Conservation (phyloP, 805 yeast species). For the Candida maris region DNA sequence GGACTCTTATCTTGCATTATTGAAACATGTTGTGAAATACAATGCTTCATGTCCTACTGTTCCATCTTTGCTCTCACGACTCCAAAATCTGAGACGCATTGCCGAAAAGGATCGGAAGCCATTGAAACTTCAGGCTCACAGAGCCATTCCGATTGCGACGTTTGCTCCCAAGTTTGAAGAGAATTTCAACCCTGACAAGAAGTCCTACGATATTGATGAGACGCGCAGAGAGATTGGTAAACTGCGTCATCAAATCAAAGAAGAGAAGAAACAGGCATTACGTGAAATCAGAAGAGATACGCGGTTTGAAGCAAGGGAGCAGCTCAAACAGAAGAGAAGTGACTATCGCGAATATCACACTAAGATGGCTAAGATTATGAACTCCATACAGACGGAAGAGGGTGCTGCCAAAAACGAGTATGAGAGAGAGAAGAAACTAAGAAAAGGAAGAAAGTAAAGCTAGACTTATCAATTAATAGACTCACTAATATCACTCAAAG, state of each 20-base stretch:
- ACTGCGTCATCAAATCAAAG: conserved; percentile 80
- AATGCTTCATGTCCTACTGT: conserved; percentile 35
- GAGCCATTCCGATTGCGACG: conserved; percentile 78
- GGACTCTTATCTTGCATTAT: conserved; percentile 41
- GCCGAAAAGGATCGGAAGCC: conserved; percentile 56
- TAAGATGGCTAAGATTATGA: conserved; percentile 83
- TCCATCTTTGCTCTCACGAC: conserved; percentile 37
- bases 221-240: conserved; percentile 80
- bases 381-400: conserved; percentile 86
- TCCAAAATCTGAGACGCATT: conserved; percentile 48
- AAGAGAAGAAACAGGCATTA: conserved; percentile 83
- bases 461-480: background rate
- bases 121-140: conserved; percentile 76
- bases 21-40: conserved; percentile 37
- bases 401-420: conserved; percentile 93
- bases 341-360: conserved; percentile 78
- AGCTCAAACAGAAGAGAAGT: conserved; percentile 70
- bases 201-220: conserved; percentile 80
- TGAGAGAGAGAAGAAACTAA: conserved; percentile 74
- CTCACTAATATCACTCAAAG: background rate
- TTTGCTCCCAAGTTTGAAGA: conserved; percentile 91
- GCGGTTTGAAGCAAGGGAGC: conserved; percentile 82
- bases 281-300: conserved; percentile 90
- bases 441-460: conserved; percentile 41
- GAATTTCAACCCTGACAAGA: conserved; percentile 92